Conservation (phyloP, 768 basidiomycete genomes). For the Tylopilus plumbeoviolaceoides region DNA sequence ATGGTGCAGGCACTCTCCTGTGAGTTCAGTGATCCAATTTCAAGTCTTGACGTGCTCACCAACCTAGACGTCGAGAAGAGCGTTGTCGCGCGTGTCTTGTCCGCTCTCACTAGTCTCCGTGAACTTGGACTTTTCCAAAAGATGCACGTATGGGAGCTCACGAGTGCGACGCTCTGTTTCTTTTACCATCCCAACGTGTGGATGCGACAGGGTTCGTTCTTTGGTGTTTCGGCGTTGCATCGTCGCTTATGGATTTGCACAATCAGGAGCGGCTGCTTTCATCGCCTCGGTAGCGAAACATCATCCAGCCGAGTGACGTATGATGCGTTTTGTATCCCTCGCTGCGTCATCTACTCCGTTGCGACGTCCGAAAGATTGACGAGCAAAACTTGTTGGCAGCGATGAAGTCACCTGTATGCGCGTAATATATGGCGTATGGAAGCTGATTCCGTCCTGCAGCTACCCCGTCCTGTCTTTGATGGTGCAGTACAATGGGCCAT, state of each 20-base stretch:
- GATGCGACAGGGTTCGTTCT: slow-evolving; percentile 81
- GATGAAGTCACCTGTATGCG: slow-evolving; percentile 73
- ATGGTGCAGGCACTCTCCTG: slow-evolving; percentile 96
- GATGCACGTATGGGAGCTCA: slow-evolving; percentile 96
- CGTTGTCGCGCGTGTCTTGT: slow-evolving; percentile 88
- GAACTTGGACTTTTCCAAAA: slow-evolving; percentile 89
- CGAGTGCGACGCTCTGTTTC: slow-evolving; percentile 84
- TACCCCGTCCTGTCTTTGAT: slow-evolving; percentile 74
- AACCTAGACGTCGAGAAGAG: slow-evolving; percentile 86
- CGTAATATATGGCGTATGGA: background rate
- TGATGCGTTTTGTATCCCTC: slow-evolving; percentile 98
- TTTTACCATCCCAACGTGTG: slow-evolving; percentile 93
- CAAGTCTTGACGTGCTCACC: slow-evolving; percentile 4
- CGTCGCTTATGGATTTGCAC: background rate
- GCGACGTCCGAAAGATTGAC: slow-evolving; percentile 72
- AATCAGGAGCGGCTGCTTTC: slow-evolving; percentile 77
- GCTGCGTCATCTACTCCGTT: slow-evolving; percentile 78
- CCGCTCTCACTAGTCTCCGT: slow-evolving; percentile 81
- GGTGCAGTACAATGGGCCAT: slow-evolving; percentile 87
- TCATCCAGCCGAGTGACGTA: slow-evolving; percentile 80
- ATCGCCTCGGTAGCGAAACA: slow-evolving; percentile 82
- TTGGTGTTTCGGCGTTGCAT: background rate
- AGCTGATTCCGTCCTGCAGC: slow-evolving; percentile 26
- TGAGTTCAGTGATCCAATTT: slow-evolving; percentile 30
- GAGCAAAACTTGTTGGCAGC: slow-evolving; percentile 71